A percentile compares a stretch with the other conserved stretches of the same genome.
phyloP scores from a whole-genome alignment of 1,284 basidiomycete species.

The Porodaedalea pini region DNA sequence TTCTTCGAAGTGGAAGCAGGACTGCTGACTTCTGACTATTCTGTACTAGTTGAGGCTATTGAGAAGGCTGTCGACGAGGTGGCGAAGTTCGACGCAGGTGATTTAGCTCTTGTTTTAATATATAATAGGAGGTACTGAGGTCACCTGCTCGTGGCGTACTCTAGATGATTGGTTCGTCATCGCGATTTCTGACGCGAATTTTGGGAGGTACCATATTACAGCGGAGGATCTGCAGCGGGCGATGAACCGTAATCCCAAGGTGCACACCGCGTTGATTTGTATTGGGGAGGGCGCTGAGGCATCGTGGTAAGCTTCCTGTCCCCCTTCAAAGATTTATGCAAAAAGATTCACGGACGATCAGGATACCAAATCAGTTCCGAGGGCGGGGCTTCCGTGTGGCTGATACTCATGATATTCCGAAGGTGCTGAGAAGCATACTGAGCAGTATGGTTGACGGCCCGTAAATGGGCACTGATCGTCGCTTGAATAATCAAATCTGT shows the following conservation, averaged over 20 bases:
- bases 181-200: constrained; percentile 66
- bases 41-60: constrained; percentile 53
- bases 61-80: constrained; percentile 57
- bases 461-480: constrained; percentile 14
- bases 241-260: constrained; percentile 60
- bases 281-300: constrained; percentile 68
- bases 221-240: constrained; percentile 51
- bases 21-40: constrained; percentile 3
- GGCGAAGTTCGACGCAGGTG: constrained; percentile 58
- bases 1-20: neutral
- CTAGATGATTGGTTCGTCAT: constrained; percentile 70
- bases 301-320: constrained; percentile 41
- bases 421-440: constrained; percentile 46
- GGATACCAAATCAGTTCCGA: constrained; percentile 55
- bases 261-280: constrained; percentile 61
- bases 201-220: constrained; percentile 59
- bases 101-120: neutral
- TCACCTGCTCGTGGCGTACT: neutral
- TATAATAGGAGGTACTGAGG: neutral
- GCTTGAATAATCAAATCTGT: neutral
- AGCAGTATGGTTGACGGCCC: constrained; percentile 48
- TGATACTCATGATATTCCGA: constrained; percentile 51
- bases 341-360: constrained; percentile 26
- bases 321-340: neutral
- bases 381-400: constrained; percentile 45